Base-by-base conservation (phyloP, 2,329 filamentous ascomycete species). In the Sodiomyces alkalinus region DNA sequence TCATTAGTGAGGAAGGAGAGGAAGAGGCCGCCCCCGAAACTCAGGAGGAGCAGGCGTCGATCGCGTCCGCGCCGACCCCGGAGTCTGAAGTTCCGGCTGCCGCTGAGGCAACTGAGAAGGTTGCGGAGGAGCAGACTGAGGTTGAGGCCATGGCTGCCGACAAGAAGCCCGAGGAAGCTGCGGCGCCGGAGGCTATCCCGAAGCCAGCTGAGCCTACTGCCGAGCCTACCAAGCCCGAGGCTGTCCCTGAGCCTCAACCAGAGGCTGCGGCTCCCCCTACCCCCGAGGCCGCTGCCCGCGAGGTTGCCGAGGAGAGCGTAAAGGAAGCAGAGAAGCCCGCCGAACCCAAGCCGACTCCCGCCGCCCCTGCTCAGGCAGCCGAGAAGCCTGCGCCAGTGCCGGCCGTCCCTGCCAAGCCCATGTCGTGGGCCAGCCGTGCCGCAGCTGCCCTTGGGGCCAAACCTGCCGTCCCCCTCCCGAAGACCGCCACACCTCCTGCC, bases 1-100 rank as follows among this genome's bases (percentile, higher is more conserved):
- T 92, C 57, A 75, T 98, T 40, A 74, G 78, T 39, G 82, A 90
- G 36, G 80, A 87, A 43, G 68, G 68, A 22, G 85, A 94, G 35
- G 81, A 81, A 34, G 74, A 77, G 36, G 45, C 41, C 7, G 46
- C 49, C 31, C 26, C 44, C 21, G 48, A 53, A 38, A 32, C 50
- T 12, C 49, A 47, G 30, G 48, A 49, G 27, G 52, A 56, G 32
- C 47, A 54, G 37, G 39, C 45, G 23, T 34, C 41, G 28, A 36
- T 42, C 21, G 68, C 76, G 48, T 39, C 39, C 9, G 41, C 46
- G 26, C 37, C 41, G 20, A 38, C 43, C 18, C 45, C 41, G 17
- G 52, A 57, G 39, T 45, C 53, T 21, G 41, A 50, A 20, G n/a
- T n/a, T n/a, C 39, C 51, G 35, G 37, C 40, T 11, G 35, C 39